A percentile compares a stretch with the other conserved stretches of the same genome.
These are phyloP conservation scores for Quillaja saponaria DNA, from an alignment of 306 rosid genomes.

Conservation along the genomic window DNA sequence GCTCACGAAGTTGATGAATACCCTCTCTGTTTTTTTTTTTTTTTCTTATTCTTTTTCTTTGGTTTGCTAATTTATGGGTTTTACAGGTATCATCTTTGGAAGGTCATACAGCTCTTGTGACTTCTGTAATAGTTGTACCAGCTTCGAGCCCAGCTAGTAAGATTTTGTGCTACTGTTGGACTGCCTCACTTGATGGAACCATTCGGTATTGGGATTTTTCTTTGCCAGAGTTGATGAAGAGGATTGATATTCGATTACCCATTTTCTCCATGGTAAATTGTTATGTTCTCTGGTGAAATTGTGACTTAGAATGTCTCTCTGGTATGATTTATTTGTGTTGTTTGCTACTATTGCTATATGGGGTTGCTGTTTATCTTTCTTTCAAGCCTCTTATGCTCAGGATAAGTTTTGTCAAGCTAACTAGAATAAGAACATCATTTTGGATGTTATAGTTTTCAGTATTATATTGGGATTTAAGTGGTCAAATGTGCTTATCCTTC, in stretches of 20 bases:
- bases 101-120: conserved; percentile 69
- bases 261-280: conserved; percentile 70
- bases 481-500: too few relatives aligned
- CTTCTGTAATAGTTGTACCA: conserved; percentile 69
- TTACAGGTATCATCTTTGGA: conserved; percentile 50
- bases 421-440: too few relatives aligned
- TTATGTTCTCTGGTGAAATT: background rate
- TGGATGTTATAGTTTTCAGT: too few relatives aligned
- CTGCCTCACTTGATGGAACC: conserved; percentile 78
- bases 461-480: too few relatives aligned
- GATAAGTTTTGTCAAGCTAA: too few relatives aligned
- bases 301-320: background rate
- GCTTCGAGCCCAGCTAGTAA: conserved; percentile 38
- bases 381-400: too few relatives aligned
- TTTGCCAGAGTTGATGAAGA: conserved; percentile 62
- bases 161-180: conserved; percentile 69
- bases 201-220: conserved; percentile 82
- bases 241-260: conserved; percentile 49
- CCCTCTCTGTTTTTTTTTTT: background rate
- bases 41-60: background rate
- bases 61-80: background rate
- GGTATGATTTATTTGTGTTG: background rate
- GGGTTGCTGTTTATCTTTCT: background rate
- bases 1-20: background rate
- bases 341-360: background rate